A percentile compares a stretch with the other conserved stretches of the same genome.
Conservation (phyloP, 441 rosid species). For the Daphne laureola region DNA sequence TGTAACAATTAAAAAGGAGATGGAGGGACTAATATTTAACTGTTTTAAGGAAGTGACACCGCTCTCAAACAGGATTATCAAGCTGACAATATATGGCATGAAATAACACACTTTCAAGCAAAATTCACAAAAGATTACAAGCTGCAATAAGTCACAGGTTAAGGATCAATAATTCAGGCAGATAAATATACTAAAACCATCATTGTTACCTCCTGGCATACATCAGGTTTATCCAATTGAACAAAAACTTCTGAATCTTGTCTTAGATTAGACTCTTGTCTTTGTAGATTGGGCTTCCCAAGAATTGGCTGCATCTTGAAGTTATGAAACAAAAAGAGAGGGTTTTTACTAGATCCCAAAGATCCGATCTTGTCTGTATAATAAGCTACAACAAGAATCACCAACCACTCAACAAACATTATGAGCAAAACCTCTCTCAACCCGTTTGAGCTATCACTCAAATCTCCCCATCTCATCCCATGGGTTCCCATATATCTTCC, state of each 20-base stretch:
- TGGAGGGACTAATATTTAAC: too few relatives aligned
- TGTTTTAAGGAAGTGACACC: too few relatives aligned
- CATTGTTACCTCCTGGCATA: conserved; percentile 66
- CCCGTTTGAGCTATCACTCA: conserved; percentile 56
- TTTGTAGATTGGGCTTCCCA: conserved; percentile 41
- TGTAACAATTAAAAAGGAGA: too few relatives aligned
- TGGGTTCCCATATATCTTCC: conserved; percentile 49
- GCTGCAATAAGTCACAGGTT: too few relatives aligned
- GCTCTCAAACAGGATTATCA: too few relatives aligned
- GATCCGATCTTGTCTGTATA: conserved; percentile 62
- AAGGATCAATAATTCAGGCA: too few relatives aligned
- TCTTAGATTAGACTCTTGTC: conserved; percentile 40
- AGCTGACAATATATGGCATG: not conserved
- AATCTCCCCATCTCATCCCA: conserved; percentile 79
- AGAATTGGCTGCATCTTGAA: conserved; percentile 37
- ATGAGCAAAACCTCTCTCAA: conserved; percentile 63
- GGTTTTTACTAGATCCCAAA: conserved; percentile 54
- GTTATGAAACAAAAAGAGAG: conserved; percentile 43
- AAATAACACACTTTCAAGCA: not conserved
- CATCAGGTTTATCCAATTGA: conserved; percentile 78
- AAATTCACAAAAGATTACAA: not conserved
- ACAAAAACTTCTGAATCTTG: conserved; percentile 33
- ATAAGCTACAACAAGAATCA: conserved; percentile 53
- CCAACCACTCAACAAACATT: conserved; percentile 73
- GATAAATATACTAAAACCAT: too few relatives aligned